Evolutionary conservation across 106 monocot species (phyloP), one percentile per base, ranked within the genome.

Genomic region (Posidonia australis): DNA sequence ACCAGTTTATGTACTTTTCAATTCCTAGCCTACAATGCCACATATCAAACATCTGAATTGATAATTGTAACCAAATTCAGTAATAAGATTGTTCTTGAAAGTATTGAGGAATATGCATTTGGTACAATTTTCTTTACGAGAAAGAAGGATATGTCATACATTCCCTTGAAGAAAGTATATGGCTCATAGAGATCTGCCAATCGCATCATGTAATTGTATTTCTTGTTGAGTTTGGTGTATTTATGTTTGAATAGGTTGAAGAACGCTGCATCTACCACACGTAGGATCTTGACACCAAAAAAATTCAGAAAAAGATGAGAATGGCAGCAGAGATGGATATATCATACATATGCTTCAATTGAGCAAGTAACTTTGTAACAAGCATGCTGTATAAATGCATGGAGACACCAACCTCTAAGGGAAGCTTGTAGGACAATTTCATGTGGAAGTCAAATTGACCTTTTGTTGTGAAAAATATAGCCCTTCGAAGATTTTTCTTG

Each of bases 401-500:
- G n/a, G n/a, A n/a, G n/a, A n/a, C n/a, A n/a, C 46, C 18, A 21
- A 64, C 64, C 64, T 47, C 46, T 0, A 64, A 0, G 5, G 64
- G 64, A 5, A 64, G 14, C 47, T 64, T 64, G 46, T 64, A 46
- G 23, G 26, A 31, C 17, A 64, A 5, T 12, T 18, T 64, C 64
- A 64, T 64, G 24, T 48, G 41, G 24, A 48, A 64, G 13, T 45
- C 16, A 23, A 47, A 64, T 9, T 64, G 45, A 5, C 16, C 46
- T 20, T 64, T 64, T 24, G 64, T 42, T 0, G 64, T 47, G 23
- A 6, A 64, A 16, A 46, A 64, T 27, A 0, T 64, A 13, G 25
- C 21, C 64, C 46, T 64, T 19, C 13, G 29, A n/a, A 62, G 18
- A 57, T 83, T 75, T 64, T 77, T 30, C 11, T 62, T 44, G 16